These are phyloP conservation scores for Ogataea siamensis DNA, from an alignment of 805 yeast genomes.

Conservation along the genomic window DNA sequence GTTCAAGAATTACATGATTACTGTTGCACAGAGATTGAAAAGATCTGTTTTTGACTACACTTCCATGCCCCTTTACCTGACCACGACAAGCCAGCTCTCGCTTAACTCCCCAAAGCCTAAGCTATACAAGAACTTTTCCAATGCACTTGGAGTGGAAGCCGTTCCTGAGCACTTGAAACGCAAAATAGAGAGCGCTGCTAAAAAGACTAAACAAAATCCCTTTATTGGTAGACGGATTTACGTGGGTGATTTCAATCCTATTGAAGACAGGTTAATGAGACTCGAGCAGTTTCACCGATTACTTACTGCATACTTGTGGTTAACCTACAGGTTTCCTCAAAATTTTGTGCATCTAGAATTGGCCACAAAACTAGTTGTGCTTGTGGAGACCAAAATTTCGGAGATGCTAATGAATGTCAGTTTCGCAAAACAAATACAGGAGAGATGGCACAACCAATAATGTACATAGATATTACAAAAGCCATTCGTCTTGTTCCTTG, in stretches of 20 bases:
- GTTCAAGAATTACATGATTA: conserved; percentile 46
- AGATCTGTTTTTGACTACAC: conserved; percentile 52
- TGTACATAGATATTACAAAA: conserved; percentile 28
- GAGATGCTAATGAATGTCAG: conserved; percentile 42
- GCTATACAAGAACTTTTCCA: conserved; percentile 13
- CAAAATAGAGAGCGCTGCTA: conserved; percentile 14
- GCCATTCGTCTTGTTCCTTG: conserved; percentile 48
- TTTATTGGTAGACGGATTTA: conserved; percentile 17
- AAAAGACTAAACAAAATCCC: conserved; percentile 16
- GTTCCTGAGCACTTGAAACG: conserved; percentile 26
- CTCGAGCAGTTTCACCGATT: conserved; percentile 69
- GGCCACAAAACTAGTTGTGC: conserved; percentile 64
- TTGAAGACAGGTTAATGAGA: conserved; percentile 32
- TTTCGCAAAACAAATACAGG: conserved; percentile 8
- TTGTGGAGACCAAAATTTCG: conserved; percentile 63
- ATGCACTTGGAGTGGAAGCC: conserved; percentile 28
- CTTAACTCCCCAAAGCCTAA: conserved; percentile 10
- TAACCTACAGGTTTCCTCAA: conserved; percentile 82
- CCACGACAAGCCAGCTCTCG: conserved; percentile 20
- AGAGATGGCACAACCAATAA: neutral
- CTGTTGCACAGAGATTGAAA: conserved; percentile 54
- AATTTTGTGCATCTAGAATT: conserved; percentile 73
- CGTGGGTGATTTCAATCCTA: conserved; percentile 24
- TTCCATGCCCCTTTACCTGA: conserved; percentile 32
- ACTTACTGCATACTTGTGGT: conserved; percentile 75